Evolutionary conservation across 495 filamentous ascomycete species (phyloP).

Genomic region (Terfezia boudieri): DNA sequence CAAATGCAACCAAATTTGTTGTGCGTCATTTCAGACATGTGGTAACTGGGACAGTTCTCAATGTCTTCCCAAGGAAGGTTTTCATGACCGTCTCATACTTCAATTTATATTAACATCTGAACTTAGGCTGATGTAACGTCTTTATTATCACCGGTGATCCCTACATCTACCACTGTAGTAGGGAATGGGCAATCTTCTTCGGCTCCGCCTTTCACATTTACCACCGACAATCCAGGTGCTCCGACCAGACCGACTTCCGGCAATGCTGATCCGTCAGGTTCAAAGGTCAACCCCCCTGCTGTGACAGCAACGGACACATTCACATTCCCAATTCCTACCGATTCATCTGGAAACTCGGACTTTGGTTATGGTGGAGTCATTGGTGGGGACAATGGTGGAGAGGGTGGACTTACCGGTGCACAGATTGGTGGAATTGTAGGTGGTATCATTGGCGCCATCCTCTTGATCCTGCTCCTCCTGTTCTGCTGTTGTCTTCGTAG

Average conservation of each 20-base stretch:
- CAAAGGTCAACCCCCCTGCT: neutral
- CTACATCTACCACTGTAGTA: no score
- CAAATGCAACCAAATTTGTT: neutral
- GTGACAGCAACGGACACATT: slow-evolving; percentile 16
- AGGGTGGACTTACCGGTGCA: slow-evolving; percentile 12
- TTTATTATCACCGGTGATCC: no score
- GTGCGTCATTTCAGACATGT: neutral
- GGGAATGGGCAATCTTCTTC: neutral
- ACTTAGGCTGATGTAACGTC: no score
- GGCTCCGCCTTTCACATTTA: neutral
- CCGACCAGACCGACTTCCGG: neutral
- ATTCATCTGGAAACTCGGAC: slow-evolving; percentile 1
- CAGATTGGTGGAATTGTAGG: slow-evolving; percentile 19
- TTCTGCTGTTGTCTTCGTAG: slow-evolving; percentile 17
- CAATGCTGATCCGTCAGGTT: neutral
- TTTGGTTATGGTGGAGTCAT: slow-evolving; percentile 11
- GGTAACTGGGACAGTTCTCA: neutral
- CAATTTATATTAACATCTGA: no score
- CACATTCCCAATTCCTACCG: slow-evolving; percentile 14
- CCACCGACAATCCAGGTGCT: neutral
- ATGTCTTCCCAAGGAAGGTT: neutral
- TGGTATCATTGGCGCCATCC: slow-evolving; percentile 17
- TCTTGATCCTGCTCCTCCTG: slow-evolving; percentile 15
- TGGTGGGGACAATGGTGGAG: neutral
- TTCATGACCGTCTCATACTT: neutral